Conservation (phyloP, 2,329 filamentous ascomycete genomes). For the Venturia effusa region DNA sequence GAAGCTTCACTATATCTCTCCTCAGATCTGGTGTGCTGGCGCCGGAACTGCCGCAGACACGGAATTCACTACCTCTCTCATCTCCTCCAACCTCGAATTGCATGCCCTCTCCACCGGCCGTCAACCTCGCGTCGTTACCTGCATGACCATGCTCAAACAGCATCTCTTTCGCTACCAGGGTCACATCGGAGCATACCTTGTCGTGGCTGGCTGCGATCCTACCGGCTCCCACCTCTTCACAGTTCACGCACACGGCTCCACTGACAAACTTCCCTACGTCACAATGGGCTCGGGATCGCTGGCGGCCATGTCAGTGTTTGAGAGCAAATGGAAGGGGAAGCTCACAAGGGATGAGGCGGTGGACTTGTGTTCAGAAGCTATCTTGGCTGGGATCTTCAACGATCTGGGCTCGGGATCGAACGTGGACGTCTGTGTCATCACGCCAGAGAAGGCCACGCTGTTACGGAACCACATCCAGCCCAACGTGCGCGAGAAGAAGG, state of each 20-base stretch:
- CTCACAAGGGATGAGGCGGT: slow-evolving; percentile 73
- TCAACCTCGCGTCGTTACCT: slow-evolving; percentile 92
- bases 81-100: slow-evolving; percentile 96
- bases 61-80: slow-evolving; percentile 96
- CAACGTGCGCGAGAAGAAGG: slow-evolving; percentile 82
- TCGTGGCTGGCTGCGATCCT: slow-evolving; percentile 92
- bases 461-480: slow-evolving; percentile 88
- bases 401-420: slow-evolving; percentile 95
- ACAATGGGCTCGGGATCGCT: slow-evolving; percentile 97
- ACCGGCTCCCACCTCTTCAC: slow-evolving; percentile 94
- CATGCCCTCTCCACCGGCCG: slow-evolving; percentile 94
- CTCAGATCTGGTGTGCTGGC: slow-evolving; percentile 98
- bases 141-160: slow-evolving; percentile 99
- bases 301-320: slow-evolving; percentile 96
- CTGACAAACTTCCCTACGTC: slow-evolving; percentile 97
- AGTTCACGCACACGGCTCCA: slow-evolving; percentile 95
- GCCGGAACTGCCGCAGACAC: slow-evolving; percentile 97
- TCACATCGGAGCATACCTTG: slow-evolving; percentile 94
- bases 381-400: slow-evolving; percentile 96
- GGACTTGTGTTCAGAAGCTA: slow-evolving; percentile 72
- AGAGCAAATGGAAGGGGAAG: slow-evolving; percentile 82
- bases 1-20: slow-evolving; percentile 97
- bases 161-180: slow-evolving; percentile 98
- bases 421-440: slow-evolving; percentile 93
- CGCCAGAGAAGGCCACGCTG: slow-evolving; percentile 85